Evolutionary conservation across 306 rosid species (phyloP).

Genomic region (Biancaea sappan): DNA sequence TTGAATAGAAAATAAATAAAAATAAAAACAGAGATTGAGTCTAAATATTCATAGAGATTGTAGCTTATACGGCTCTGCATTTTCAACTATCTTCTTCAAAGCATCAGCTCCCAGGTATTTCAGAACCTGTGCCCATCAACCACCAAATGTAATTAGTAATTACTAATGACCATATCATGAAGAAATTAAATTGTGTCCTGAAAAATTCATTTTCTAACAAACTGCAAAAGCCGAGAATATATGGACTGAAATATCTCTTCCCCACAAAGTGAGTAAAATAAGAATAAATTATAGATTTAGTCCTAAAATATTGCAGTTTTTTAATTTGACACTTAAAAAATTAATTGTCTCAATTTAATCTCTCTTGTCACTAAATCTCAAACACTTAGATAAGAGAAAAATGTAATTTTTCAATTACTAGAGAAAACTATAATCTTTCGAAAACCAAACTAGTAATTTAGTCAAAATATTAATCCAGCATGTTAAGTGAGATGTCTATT

Average conservation of each 20-base stretch:
- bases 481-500: not conserved
- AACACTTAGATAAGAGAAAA: too few species aligned
- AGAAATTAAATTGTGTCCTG: not conserved
- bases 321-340: too few species aligned
- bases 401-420: too few species aligned
- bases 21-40: not conserved
- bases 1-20: not conserved
- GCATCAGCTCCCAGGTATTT: conserved; percentile 50
- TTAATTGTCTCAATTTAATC: too few species aligned
- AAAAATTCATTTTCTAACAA: conserved; percentile 23
- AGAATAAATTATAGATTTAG: too few species aligned
- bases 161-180: not conserved
- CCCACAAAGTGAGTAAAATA: not conserved
- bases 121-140: conserved; percentile 43
- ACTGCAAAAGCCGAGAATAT: conserved; percentile 11
- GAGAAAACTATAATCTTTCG: too few species aligned
- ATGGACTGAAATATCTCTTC: not conserved
- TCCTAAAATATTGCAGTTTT: too few species aligned
- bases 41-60: too few species aligned
- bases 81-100: conserved; percentile 49
- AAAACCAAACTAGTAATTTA: too few species aligned
- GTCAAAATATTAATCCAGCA: not conserved
- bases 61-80: conserved; percentile 46
- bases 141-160: conserved; percentile 32
- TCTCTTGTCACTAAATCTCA: too few species aligned